phyloP scores from a whole-genome alignment of 305 asterid genomes.

The Fraxinus velutina region DNA sequence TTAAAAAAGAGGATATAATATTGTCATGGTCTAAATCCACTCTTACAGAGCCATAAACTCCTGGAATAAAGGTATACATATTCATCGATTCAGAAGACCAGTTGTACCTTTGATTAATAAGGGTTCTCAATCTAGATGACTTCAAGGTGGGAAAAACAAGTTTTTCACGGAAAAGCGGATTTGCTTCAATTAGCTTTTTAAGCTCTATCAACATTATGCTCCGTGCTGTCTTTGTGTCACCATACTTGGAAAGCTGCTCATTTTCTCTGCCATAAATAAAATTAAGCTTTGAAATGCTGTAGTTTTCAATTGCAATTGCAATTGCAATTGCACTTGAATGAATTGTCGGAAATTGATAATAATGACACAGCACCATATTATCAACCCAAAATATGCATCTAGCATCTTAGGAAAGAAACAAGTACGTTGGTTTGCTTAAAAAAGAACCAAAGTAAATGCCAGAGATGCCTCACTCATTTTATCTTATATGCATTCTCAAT shows the following conservation, averaged over 20 bases:
- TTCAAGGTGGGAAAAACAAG: conserved; percentile 70
- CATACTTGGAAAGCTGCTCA: conserved; percentile 87
- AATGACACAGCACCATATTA: neutral
- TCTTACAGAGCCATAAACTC: neutral
- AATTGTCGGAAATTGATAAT: conserved; percentile 5
- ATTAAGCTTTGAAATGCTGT: conserved; percentile 7
- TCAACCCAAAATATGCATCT: neutral
- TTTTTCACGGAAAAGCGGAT: conserved; percentile 86
- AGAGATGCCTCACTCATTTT: neutral
- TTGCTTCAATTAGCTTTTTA: conserved; percentile 75
- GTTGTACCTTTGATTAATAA: conserved; percentile 72
- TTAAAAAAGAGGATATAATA: neutral
- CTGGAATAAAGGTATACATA: neutral
- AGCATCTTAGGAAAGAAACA: neutral
- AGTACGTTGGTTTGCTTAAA: neutral
- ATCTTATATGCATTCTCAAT: neutral
- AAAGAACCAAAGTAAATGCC: conserved; percentile 4
- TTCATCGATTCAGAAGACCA: neutral
- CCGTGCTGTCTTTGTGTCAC: conserved; percentile 89
- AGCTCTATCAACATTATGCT: conserved; percentile 83
- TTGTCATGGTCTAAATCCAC: neutral
- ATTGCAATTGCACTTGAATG: neutral
- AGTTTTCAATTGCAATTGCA: neutral
- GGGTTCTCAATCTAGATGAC: conserved; percentile 77
- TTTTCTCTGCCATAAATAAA: conserved; percentile 59